Base-by-base conservation (phyloP, 2,329 filamentous ascomycete genomes). In the Alternaria sp. region DNA sequence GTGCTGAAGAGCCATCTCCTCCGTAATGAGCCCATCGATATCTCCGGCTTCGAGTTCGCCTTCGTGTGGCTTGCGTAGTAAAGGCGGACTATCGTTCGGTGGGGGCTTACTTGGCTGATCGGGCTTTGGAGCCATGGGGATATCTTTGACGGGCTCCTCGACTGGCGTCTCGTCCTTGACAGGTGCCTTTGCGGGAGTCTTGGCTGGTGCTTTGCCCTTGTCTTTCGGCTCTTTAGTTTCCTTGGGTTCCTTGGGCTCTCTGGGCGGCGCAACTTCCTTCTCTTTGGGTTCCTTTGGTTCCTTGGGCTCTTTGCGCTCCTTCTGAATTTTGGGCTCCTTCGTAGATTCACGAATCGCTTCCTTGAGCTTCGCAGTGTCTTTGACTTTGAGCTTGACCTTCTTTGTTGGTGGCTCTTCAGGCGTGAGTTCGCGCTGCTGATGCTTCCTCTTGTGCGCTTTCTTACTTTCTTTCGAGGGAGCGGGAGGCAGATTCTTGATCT, bases 1-100 rank as follows among this genome's bases (percentile, higher is more conserved):
- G 68, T 82, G 80, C 53, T 79, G 79, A 28, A 78, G 75, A 43
- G 76, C 75, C 66, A 78, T 79, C 64, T 76, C 79, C 62, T 70
- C 72, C 22, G 70, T 78, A 30, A 78, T 73, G 34, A 76, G 65
- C 5, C 72, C 75, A 18, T 74, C 75, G n/a, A 72, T 67, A 4
- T 76, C 70, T 18, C 69, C 69, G 43, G 69, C 65, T 44, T 77
- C 75, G 12, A 76, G 69, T 38, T 73, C 72, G 53, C 67, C 71
- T 51, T 73, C 68, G 49, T 67, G 66, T 16, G 75, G 70, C 47
- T 72, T 75, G 30, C 70, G 68, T 20, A 71, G 38, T 16, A 71
- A 56, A 30, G 69, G 67, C 7, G 73, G 74, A 30, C 70, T 75
- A 34, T 75, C 72, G 6, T 67, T 68, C n/a, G 67, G 71, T 11